These are phyloP conservation scores for Pseudonitzschia multistriata DNA, from an alignment of 108 stramenopile genomes.

Conservation along the genomic window DNA sequence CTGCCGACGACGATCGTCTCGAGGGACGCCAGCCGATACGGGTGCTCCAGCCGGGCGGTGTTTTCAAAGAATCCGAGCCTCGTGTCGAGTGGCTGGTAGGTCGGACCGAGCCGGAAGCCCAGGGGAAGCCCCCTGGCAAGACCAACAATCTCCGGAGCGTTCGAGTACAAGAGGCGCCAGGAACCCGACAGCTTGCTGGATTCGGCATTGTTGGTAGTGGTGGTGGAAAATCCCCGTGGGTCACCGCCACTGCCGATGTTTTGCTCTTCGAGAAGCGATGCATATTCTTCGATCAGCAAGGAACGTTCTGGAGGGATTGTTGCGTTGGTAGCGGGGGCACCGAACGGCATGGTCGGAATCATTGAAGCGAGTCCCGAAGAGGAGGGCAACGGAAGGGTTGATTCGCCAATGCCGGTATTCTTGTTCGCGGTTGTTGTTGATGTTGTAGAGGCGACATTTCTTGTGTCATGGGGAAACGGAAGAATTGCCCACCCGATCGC, in stretches of 20 bases:
- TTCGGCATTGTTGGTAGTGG: background rate
- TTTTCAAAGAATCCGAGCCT: background rate
- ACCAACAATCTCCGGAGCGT: slow-evolving; percentile 16
- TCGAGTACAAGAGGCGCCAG: slow-evolving; percentile 13
- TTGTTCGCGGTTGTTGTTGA: background rate
- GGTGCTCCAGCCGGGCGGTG: background rate
- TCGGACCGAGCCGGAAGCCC: slow-evolving; percentile 2
- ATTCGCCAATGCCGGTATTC: too few relatives aligned
- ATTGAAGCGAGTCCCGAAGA: background rate
- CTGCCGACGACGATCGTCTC: slow-evolving; percentile 6
- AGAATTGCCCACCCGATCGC: background rate
- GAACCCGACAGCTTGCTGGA: background rate
- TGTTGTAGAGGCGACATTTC: background rate
- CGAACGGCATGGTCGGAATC: slow-evolving; percentile 6
- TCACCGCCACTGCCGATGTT: background rate
- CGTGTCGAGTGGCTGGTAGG: slow-evolving; percentile 16
- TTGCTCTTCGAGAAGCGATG: background rate
- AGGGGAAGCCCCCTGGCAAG: slow-evolving; percentile 3
- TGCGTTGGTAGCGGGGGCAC: slow-evolving; percentile 16
- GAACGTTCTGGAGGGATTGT: background rate
- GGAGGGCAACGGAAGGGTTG: background rate
- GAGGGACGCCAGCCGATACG: background rate
- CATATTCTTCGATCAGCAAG: background rate
- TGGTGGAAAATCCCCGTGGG: background rate
- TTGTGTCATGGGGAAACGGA: background rate